Percentiles rank a stretch among this genome's conserved stretches.
These are phyloP conservation scores for Solanum neorickii DNA, from an alignment of 257 asterid genomes.

Conservation along the genomic window DNA sequence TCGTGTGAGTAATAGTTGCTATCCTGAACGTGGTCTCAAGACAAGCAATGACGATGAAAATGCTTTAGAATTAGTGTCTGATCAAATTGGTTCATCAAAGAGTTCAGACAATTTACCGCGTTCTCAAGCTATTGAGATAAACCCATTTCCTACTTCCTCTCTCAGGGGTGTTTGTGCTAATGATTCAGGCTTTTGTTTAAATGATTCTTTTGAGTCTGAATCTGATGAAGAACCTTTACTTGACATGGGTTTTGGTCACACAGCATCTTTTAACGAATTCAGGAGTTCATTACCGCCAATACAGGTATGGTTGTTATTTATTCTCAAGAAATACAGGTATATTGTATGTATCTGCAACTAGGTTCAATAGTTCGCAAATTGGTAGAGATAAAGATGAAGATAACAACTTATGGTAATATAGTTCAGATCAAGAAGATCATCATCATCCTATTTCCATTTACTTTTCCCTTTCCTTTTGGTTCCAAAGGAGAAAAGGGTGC, in stretches of 20 bases:
- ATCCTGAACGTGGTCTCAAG: conserved; percentile 15
- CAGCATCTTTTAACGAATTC: conserved; percentile 29
- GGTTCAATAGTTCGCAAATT: background rate
- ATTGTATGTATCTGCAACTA: background rate
- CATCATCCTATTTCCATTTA: background rate
- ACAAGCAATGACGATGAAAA: conserved; percentile 16
- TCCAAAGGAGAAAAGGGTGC: background rate
- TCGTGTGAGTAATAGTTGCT: conserved; percentile 19
- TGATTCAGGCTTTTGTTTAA: conserved; percentile 34
- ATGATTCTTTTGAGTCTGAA: conserved; percentile 39
- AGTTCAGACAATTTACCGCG: conserved; percentile 23
- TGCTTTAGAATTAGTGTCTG: conserved; percentile 22
- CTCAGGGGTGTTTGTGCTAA: conserved; percentile 20
- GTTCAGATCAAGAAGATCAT: background rate
- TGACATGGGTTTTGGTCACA: conserved; percentile 27
- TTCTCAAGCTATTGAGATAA: conserved; percentile 41
- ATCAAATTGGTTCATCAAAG: conserved; percentile 13
- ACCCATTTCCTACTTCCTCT: conserved; percentile 42
- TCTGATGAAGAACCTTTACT: conserved; percentile 29
- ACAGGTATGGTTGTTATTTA: conserved; percentile 33
- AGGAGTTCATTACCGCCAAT: conserved; percentile 25
- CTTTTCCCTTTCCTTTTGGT: background rate
- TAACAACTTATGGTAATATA: background rate
- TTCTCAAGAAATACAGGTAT: conserved; percentile 32
- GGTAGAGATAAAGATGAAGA: background rate